A percentile compares a stretch with the other conserved stretches of the same genome.
These are phyloP conservation scores for Leptographium lundbergii DNA, from an alignment of 2,329 filamentous ascomycete genomes.

Conservation along the genomic window DNA sequence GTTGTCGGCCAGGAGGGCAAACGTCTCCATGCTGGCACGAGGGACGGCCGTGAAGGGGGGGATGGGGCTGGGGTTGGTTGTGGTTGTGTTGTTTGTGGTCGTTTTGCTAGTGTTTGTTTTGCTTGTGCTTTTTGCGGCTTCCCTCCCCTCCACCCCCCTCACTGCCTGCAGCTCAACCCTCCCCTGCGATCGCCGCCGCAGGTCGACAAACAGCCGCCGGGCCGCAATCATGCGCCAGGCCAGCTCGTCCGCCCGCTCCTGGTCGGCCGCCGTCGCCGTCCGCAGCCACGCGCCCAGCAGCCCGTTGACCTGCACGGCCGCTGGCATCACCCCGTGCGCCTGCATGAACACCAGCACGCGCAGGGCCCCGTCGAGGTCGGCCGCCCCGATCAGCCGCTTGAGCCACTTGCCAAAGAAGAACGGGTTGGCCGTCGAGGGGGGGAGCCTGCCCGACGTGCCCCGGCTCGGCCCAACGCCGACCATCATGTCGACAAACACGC, in stretches of 20 bases:
- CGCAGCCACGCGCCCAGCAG: slow-evolving; percentile 70
- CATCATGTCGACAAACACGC: slow-evolving; percentile 86
- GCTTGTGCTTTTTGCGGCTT: background rate
- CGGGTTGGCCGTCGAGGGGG: slow-evolving; percentile 48
- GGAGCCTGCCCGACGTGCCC: slow-evolving; percentile 20
- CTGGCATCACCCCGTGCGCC: slow-evolving; percentile 51
- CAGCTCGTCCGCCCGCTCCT: slow-evolving; percentile 51
- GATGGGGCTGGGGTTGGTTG: slow-evolving; percentile 3
- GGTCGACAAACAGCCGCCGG: slow-evolving; percentile 50
- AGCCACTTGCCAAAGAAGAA: slow-evolving; percentile 86
- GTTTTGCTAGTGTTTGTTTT: background rate
- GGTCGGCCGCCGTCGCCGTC: slow-evolving; percentile 38
- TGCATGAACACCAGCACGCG: slow-evolving; percentile 68
- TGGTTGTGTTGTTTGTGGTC: background rate
- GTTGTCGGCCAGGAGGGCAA: slow-evolving; percentile 60
- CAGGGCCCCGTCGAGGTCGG: slow-evolving; percentile 56
- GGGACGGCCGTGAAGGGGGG: slow-evolving; percentile 27
- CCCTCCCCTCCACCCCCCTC: background rate
- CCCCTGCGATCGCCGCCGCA: slow-evolving; percentile 22
- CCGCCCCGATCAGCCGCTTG: slow-evolving; percentile 65
- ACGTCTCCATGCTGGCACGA: slow-evolving; percentile 63
- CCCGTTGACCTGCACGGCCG: slow-evolving; percentile 68
- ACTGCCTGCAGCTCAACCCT: slow-evolving; percentile 16
- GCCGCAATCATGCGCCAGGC: slow-evolving; percentile 67
- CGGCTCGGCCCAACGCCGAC: slow-evolving; percentile 33